phyloP scores from a whole-genome alignment of 441 rosid species.

The Eruca vesicaria region DNA sequence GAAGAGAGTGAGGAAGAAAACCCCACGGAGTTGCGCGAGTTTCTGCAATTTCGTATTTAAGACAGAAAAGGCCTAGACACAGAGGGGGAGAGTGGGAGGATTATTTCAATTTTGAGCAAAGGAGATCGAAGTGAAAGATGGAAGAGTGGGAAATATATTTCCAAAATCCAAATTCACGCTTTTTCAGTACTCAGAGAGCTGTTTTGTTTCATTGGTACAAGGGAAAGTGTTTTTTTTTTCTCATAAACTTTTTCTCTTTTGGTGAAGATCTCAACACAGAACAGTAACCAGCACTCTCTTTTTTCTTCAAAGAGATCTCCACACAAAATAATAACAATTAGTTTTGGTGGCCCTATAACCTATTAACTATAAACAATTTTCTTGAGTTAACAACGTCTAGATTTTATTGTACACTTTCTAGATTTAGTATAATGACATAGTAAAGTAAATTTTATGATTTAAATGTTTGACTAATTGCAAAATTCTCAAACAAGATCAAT shows the following conservation, averaged over 20 bases:
- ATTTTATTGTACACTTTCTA: no score
- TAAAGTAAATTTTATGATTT: no score
- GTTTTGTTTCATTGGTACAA: slow-evolving; percentile 52
- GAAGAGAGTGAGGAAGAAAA: slow-evolving; percentile 13
- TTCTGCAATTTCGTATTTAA: slow-evolving; percentile 31
- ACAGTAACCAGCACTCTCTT: slow-evolving; percentile 9
- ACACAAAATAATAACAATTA: no score
- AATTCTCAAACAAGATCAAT: no score
- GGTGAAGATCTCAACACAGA: slow-evolving; percentile 29
- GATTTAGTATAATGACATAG: no score
- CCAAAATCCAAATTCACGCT: slow-evolving; percentile 50
- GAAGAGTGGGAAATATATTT: slow-evolving; percentile 37
- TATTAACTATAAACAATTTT: no score
- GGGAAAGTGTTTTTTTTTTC: slow-evolving; percentile 45
- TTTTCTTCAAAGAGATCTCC: no score
- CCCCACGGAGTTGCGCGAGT: slow-evolving; percentile 13
- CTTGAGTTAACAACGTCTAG: no score
- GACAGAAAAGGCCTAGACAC: slow-evolving; percentile 25
- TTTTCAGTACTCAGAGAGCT: slow-evolving; percentile 34
- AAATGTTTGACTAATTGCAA: no score
- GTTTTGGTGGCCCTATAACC: no score
- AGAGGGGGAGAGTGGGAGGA: slow-evolving; percentile 12
- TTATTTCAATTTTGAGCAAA: slow-evolving; percentile 17
- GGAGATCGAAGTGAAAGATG: slow-evolving; percentile 41
- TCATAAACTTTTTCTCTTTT: background rate